These are phyloP conservation scores for Xerocomus cyaneibrunnescens DNA, from an alignment of 1,284 basidiomycete genomes.

Conservation along the genomic window DNA sequence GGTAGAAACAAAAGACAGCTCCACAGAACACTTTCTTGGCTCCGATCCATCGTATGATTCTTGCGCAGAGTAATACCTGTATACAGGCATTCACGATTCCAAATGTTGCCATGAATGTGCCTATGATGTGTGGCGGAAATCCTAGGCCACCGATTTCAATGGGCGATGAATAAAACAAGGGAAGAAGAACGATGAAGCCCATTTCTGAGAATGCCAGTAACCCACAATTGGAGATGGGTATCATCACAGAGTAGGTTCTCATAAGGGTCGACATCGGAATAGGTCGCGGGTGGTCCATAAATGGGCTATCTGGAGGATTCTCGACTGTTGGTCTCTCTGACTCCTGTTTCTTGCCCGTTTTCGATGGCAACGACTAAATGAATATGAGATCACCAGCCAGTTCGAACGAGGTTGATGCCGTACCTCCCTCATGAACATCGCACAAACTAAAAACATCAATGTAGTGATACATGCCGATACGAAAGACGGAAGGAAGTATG, in stretches of 20 bases:
- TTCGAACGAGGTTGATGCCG: not conserved
- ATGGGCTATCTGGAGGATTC: not conserved
- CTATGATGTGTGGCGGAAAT: not conserved
- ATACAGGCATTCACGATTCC: not conserved
- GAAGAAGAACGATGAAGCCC: not conserved
- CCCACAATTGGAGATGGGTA: not conserved
- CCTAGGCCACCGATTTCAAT: not conserved
- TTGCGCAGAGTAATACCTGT: not conserved
- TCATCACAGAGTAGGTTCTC: not conserved
- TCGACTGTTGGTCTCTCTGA: not conserved
- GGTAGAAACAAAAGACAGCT: not conserved
- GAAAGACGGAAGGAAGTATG: not conserved
- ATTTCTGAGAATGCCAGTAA: not conserved
- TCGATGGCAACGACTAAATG: not conserved
- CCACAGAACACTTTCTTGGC: not conserved
- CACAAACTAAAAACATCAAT: not conserved
- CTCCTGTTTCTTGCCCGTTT: not conserved
- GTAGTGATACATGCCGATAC: not conserved
- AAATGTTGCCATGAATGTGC: not conserved
- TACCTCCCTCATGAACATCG: not conserved
- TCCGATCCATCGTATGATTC: not conserved
- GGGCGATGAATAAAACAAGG: not conserved
- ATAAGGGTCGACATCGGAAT: not conserved
- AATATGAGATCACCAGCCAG: not conserved
- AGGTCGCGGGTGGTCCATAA: not conserved